Conservation (phyloP, 257 asterid genomes). For the Mitragyna speciosa region DNA sequence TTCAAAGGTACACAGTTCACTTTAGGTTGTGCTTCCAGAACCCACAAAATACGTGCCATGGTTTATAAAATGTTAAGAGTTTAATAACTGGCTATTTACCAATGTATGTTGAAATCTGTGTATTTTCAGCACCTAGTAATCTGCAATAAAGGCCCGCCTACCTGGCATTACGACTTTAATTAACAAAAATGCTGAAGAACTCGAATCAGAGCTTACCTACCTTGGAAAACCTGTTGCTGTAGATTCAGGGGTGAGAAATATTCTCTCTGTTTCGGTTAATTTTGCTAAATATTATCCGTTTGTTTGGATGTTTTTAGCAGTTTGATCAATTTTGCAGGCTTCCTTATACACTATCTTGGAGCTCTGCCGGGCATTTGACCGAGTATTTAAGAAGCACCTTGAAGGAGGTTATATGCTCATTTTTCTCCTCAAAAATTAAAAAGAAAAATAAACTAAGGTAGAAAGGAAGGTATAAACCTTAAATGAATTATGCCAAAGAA, state of each 20-base stretch:
- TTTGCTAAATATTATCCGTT: background rate
- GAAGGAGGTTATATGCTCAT: constrained; percentile 45
- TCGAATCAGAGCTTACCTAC: constrained; percentile 38
- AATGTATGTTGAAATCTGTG: background rate
- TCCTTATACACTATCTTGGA: constrained; percentile 42
- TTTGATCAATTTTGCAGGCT: constrained; percentile 29
- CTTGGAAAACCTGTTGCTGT: constrained; percentile 42
- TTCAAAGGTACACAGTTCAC: constrained; percentile 29
- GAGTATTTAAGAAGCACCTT: constrained; percentile 50
- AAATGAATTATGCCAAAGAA: background rate
- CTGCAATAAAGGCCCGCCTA: constrained; percentile 42
- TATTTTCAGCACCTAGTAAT: constrained; percentile 40
- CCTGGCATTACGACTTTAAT: constrained; percentile 38
- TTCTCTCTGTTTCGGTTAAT: background rate
- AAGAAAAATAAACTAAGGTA: background rate
- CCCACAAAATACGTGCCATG: background rate
- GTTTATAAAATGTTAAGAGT: background rate
- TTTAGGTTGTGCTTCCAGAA: background rate
- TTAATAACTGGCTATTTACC: background rate
- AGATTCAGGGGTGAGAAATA: constrained; percentile 40
- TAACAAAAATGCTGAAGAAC: constrained; percentile 39
- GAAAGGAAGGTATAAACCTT: background rate
- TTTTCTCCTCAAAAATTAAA: background rate
- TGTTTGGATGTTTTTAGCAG: background rate
- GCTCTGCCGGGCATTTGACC: constrained; percentile 49